These are phyloP conservation scores for Endocarpon pusillum DNA, from an alignment of 495 filamentous ascomycete genomes.

Conservation along the genomic window DNA sequence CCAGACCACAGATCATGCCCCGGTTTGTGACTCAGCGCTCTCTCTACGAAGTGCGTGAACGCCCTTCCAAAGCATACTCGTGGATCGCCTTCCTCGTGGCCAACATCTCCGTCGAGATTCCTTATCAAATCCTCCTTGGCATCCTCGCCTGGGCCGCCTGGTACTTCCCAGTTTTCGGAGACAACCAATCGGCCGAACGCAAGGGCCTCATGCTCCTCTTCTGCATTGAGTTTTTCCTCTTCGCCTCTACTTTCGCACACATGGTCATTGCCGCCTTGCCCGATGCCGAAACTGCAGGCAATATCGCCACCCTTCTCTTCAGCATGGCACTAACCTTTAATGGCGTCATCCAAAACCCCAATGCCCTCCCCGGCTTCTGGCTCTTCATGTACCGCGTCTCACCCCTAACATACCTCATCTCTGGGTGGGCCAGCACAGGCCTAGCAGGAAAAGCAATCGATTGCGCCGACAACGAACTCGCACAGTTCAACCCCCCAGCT, in stretches of 20 bases:
- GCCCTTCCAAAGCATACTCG: slow-evolving; percentile 49
- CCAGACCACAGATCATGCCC: slow-evolving; percentile 55
- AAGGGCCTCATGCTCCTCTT: slow-evolving; percentile 35
- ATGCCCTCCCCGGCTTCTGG: slow-evolving; percentile 37
- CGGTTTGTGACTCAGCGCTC: slow-evolving; percentile 47
- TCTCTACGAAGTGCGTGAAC: slow-evolving; percentile 54
- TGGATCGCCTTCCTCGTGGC: slow-evolving; percentile 56
- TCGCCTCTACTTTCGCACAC: slow-evolving; percentile 52
- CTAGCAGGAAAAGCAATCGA: slow-evolving; percentile 24
- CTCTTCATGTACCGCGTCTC: slow-evolving; percentile 39
- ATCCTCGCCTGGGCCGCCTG: slow-evolving; percentile 43
- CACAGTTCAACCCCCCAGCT: slow-evolving; percentile 32
- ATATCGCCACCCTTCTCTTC: slow-evolving; percentile 42
- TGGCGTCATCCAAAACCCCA: slow-evolving; percentile 38
- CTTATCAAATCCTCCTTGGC: slow-evolving; percentile 45
- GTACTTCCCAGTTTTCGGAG: slow-evolving; percentile 37
- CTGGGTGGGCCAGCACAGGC: slow-evolving; percentile 31
- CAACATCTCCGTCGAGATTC: slow-evolving; percentile 56
- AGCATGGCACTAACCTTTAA: slow-evolving; percentile 44
- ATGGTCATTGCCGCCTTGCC: slow-evolving; percentile 31
- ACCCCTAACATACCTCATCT: slow-evolving; percentile 40
- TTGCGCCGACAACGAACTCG: slow-evolving; percentile 30
- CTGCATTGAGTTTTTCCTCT: slow-evolving; percentile 46
- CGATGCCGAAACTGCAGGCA: slow-evolving; percentile 36
- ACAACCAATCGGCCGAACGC: slow-evolving; percentile 20